Percentiles rank a stretch among this genome's conserved stretches.
These are phyloP conservation scores for Xylaria scruposa DNA, from an alignment of 495 filamentous ascomycete species.

Conservation along the genomic window DNA sequence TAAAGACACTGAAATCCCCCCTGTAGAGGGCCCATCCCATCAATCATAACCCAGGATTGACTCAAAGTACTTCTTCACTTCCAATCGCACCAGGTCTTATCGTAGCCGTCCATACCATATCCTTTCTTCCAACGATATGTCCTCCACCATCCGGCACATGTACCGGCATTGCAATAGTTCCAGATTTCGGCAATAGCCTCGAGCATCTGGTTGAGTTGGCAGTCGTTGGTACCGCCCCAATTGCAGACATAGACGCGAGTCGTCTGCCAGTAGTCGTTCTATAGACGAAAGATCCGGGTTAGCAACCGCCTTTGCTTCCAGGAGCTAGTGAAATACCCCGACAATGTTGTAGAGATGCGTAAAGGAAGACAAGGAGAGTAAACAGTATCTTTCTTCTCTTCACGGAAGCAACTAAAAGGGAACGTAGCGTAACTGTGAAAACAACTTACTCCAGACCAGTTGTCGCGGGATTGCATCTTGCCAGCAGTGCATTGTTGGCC, in stretches of 20 bases:
- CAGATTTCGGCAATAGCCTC: conserved; percentile 11
- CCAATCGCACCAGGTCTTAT: background rate
- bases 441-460: background rate
- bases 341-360: background rate
- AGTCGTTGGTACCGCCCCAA: conserved; percentile 1
- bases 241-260: conserved; percentile 10
- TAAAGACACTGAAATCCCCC: background rate
- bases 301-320: background rate
- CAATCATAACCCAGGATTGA: background rate
- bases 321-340: background rate
- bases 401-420: background rate
- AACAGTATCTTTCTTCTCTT: background rate
- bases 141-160: background rate
- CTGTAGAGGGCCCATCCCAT: background rate
- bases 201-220: background rate
- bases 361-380: background rate
- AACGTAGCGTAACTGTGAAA: background rate
- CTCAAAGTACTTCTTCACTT: background rate
- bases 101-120: background rate
- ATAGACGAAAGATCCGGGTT: background rate
- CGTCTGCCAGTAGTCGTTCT: background rate
- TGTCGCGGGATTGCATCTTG: background rate
- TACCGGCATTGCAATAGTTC: background rate
- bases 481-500: background rate
- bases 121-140: background rate